Percentiles rank a stretch among this genome's conserved stretches.
Evolutionary conservation across 2,329 filamentous ascomycete species (phyloP).

Genomic region (Zasmidium cellare): DNA sequence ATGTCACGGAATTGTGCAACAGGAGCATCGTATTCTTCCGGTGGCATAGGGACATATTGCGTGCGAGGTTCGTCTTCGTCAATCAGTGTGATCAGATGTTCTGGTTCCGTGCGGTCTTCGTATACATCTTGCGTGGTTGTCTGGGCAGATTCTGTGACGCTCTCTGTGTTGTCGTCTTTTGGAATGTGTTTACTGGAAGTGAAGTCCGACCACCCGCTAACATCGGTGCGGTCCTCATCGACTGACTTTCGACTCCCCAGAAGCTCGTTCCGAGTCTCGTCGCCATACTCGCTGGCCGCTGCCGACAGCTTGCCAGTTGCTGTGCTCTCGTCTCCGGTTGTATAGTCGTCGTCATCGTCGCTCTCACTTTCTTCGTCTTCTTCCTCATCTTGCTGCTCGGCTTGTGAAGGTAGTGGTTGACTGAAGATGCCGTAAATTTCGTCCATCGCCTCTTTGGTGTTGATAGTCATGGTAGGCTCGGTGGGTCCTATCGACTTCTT

Average conservation of each 20-base stretch:
- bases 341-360: constrained; percentile 72
- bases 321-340: constrained; percentile 82
- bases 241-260: constrained; percentile 35
- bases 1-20: constrained; percentile 76
- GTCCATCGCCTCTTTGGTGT: constrained; percentile 91
- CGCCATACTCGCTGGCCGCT: constrained; percentile 64
- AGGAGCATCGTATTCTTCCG: constrained; percentile 82
- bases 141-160: constrained; percentile 34
- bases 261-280: constrained; percentile 59
- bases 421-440: constrained; percentile 98
- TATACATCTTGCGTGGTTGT: constrained; percentile 38
- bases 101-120: constrained; percentile 35
- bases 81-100: constrained; percentile 46
- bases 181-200: constrained; percentile 71
- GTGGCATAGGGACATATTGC: constrained; percentile 75
- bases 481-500: constrained; percentile 68
- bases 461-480: constrained; percentile 97
- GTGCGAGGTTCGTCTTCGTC: constrained; percentile 51
- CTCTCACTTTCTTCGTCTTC: constrained; percentile 68
- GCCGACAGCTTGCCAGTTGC: constrained; percentile 68
- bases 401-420: constrained; percentile 65
- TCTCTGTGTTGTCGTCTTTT: constrained; percentile 38
- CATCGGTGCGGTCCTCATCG: constrained; percentile 43
- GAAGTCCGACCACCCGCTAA: constrained; percentile 88
- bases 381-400: constrained; percentile 54